Evolutionary conservation across 176 grass and related monocot species (phyloP).

Genomic region (Leersia perrieri): DNA sequence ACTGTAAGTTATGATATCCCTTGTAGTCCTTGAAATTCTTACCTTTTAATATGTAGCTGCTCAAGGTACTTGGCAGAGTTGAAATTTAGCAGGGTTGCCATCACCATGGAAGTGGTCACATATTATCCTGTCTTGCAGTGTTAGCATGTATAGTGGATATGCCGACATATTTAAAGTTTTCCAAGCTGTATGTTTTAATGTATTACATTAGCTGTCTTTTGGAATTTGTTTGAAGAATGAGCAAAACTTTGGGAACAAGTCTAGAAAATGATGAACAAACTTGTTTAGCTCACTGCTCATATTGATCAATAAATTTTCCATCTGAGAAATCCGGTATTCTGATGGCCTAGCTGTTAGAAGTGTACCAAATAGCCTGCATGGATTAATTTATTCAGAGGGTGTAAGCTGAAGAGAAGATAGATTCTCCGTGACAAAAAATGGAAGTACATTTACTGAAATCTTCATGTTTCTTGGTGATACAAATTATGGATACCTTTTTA

Average conservation of each 20-base stretch:
- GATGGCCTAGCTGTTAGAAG: neutral
- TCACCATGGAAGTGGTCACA: neutral
- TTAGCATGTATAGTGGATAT: neutral
- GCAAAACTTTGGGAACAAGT: neutral
- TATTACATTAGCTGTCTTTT: neutral
- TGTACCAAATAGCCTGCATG: neutral
- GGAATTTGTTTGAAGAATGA: neutral
- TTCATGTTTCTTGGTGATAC: neutral
- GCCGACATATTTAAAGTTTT: neutral
- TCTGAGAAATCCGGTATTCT: neutral
- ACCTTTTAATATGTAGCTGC: neutral
- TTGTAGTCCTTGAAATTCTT: neutral
- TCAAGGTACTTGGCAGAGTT: neutral
- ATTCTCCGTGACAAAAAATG: neutral
- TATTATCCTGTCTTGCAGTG: neutral
- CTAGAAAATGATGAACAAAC: neutral
- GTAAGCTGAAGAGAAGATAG: neutral
- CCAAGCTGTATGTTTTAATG: neutral
- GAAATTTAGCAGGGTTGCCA: neutral
- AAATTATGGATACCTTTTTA: neutral
- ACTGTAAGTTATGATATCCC: constrained; percentile 52
- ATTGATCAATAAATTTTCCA: neutral
- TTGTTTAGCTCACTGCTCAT: neutral
- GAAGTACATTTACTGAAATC: constrained; percentile 9
- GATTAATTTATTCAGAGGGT: neutral